phyloP scores from a whole-genome alignment of 2,329 filamentous ascomycete species.

The Boeremia lycopersici region DNA sequence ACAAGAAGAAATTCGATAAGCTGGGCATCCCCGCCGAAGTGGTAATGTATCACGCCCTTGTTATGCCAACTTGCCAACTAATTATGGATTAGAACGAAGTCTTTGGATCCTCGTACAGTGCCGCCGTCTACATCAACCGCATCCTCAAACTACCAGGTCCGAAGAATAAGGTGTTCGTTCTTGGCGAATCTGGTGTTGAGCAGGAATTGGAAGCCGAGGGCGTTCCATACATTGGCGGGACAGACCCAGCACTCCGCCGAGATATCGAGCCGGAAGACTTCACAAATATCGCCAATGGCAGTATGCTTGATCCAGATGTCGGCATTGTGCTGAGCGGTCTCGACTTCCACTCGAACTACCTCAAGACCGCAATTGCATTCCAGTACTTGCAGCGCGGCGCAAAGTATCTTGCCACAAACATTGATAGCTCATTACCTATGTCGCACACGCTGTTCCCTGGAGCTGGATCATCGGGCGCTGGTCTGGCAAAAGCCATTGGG shows the following conservation, averaged over 20 bases:
- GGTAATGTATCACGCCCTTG: slow-evolving; percentile 45
- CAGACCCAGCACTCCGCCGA: slow-evolving; percentile 76
- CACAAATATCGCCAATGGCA: slow-evolving; percentile 70
- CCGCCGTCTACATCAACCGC: slow-evolving; percentile 92
- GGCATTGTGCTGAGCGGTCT: slow-evolving; percentile 87
- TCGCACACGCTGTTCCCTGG: slow-evolving; percentile 86
- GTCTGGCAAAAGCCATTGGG: slow-evolving; percentile 68
- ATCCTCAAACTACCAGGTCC: slow-evolving; percentile 79
- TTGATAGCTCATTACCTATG: slow-evolving; percentile 86
- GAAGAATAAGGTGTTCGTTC: slow-evolving; percentile 91
- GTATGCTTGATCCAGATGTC: slow-evolving; percentile 84
- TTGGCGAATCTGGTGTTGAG: slow-evolving; percentile 91
- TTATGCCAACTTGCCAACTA: slow-evolving; percentile 5
- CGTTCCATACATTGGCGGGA: slow-evolving; percentile 82
- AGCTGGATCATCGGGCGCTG: slow-evolving; percentile 80
- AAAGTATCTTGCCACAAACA: slow-evolving; percentile 89
- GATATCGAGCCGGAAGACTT: slow-evolving; percentile 85
- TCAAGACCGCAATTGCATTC: slow-evolving; percentile 83
- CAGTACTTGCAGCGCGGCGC: slow-evolving; percentile 86
- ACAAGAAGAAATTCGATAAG: slow-evolving; percentile 84
- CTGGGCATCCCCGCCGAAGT: slow-evolving; percentile 80
- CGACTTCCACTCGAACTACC: slow-evolving; percentile 94
- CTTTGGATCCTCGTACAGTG: slow-evolving; percentile 93
- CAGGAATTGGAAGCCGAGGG: slow-evolving; percentile 82
- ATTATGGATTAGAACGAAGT: slow-evolving; percentile 72